These are phyloP conservation scores for Gnomoniopsis sp. DNA, from an alignment of 2,329 filamentous ascomycete species.

Conservation along the genomic window DNA sequence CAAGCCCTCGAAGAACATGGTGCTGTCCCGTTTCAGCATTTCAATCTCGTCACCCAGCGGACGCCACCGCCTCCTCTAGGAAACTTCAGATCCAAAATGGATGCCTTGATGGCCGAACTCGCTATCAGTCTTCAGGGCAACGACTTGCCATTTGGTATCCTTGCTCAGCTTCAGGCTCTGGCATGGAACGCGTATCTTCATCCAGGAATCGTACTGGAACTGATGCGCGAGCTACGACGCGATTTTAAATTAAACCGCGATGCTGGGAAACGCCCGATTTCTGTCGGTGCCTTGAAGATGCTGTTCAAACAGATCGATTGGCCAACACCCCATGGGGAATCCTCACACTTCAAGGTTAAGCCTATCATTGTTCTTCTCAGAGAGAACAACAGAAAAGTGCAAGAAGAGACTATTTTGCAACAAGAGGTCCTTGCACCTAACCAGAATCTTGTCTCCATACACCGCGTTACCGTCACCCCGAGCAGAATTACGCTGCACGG, in stretches of 20 bases:
- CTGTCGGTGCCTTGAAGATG: slow-evolving; percentile 50
- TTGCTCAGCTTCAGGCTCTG: slow-evolving; percentile 62
- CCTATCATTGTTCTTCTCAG: slow-evolving; percentile 38
- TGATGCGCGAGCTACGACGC: slow-evolving; percentile 42
- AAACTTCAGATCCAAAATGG: slow-evolving; percentile 24
- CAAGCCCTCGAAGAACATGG: slow-evolving; percentile 25
- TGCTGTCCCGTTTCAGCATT: slow-evolving; percentile 22
- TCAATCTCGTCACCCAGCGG: slow-evolving; percentile 17
- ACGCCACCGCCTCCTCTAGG: background rate
- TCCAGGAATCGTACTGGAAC: slow-evolving; percentile 44
- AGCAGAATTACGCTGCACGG: slow-evolving; percentile 54
- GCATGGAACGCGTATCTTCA: slow-evolving; percentile 61
- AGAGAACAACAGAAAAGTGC: slow-evolving; percentile 35
- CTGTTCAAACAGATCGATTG: slow-evolving; percentile 52
- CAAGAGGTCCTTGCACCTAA: slow-evolving; percentile 24
- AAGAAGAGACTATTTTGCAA: slow-evolving; percentile 3
- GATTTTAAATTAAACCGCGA: slow-evolving; percentile 25
- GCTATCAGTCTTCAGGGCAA: slow-evolving; percentile 24
- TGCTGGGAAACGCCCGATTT: slow-evolving; percentile 36
- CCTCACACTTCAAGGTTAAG: slow-evolving; percentile 35
- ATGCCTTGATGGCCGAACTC: slow-evolving; percentile 31
- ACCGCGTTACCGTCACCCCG: slow-evolving; percentile 58
- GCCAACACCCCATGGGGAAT: slow-evolving; percentile 47
- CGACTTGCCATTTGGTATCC: slow-evolving; percentile 46
- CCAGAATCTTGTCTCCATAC: slow-evolving; percentile 45